Evolutionary conservation across 495 filamentous ascomycete species (phyloP).

Genomic region (Poronia punctata): DNA sequence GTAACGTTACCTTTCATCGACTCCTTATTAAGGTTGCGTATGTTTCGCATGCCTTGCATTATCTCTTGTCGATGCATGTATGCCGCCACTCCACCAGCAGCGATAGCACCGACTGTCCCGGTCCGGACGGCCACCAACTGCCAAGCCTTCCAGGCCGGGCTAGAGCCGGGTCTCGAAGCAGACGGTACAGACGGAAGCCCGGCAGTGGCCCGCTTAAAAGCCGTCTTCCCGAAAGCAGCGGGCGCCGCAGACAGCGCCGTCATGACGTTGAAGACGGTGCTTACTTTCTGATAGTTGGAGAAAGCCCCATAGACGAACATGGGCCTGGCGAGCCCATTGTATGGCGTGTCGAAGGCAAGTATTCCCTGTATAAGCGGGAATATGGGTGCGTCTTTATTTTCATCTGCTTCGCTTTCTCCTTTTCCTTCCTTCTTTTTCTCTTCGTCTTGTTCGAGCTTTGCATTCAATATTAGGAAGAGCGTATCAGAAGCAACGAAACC

Average conservation of each 20-base stretch:
- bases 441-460: slow-evolving; percentile 17
- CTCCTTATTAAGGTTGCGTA: slow-evolving; percentile 32
- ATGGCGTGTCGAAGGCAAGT: slow-evolving; percentile 91
- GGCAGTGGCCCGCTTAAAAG: slow-evolving; percentile 23
- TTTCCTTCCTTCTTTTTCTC: too few species aligned
- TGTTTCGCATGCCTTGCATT: slow-evolving; percentile 45
- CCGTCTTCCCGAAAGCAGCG: slow-evolving; percentile 42
- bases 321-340: slow-evolving; percentile 78
- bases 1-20: slow-evolving; percentile 24
- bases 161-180: slow-evolving; percentile 9
- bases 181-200: too few species aligned
- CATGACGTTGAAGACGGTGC: slow-evolving; percentile 67
- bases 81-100: slow-evolving; percentile 79
- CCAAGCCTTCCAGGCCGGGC: slow-evolving; percentile 54
- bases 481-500: slow-evolving; percentile 89
- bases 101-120: slow-evolving; percentile 77
- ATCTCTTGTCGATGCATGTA: slow-evolving; percentile 75
- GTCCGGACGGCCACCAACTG: slow-evolving; percentile 80
- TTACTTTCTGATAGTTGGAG: slow-evolving; percentile 75
- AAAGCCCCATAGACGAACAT: slow-evolving; percentile 90
- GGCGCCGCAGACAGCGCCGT: slow-evolving; percentile 45
- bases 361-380: slow-evolving; percentile 72
- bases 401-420: slow-evolving; percentile 16
- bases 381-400: slow-evolving; percentile 25
- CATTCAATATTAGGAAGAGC: slow-evolving; percentile 51